phyloP scores from a whole-genome alignment of 2,329 filamentous ascomycete species.

The Dissoconium aciculare region DNA sequence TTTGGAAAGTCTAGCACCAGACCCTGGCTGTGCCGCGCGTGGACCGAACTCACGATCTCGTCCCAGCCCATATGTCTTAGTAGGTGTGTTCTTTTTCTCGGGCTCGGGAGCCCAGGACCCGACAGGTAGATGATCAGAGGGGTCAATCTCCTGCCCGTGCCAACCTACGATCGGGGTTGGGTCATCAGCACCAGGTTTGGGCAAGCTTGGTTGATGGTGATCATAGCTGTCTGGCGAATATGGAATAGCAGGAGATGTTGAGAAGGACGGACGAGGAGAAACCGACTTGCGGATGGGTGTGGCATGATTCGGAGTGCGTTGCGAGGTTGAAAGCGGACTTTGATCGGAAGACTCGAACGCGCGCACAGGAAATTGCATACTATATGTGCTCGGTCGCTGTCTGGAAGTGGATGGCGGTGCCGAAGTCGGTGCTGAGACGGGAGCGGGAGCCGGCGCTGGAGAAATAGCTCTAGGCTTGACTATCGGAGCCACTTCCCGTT shows the following conservation, averaged over 20 bases:
- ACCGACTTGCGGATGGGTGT: constrained; percentile 52
- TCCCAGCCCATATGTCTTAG: constrained; percentile 23
- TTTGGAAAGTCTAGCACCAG: constrained; percentile 13
- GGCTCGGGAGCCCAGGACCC: constrained; percentile 66
- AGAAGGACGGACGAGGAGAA: constrained; percentile 47
- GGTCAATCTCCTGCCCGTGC: constrained; percentile 63
- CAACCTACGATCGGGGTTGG: constrained; percentile 56
- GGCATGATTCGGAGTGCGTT: constrained; percentile 8
- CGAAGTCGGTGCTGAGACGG: constrained; percentile 8
- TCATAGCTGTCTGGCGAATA: constrained; percentile 67
- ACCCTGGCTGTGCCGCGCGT: constrained; percentile 10
- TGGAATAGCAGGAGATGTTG: constrained; percentile 45
- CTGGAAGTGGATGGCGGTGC: constrained; percentile 4
- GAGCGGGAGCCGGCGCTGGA: constrained; percentile 14
- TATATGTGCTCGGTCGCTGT: constrained; percentile 17
- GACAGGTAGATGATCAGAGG: constrained; percentile 64
- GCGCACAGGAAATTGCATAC: constrained; percentile 20
- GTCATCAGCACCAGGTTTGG: neutral
- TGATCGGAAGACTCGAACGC: constrained; percentile 21
- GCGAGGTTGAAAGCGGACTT: constrained; percentile 28
- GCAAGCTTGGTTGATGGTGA: constrained; percentile 45
- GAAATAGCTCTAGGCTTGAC: constrained; percentile 21
- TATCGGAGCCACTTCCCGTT: constrained; percentile 12
- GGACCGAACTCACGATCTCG: constrained; percentile 23
- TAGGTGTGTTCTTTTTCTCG: constrained; percentile 39